Conservation (phyloP, 2,329 filamentous ascomycete species). For the Botrytis pseudocinerea region DNA sequence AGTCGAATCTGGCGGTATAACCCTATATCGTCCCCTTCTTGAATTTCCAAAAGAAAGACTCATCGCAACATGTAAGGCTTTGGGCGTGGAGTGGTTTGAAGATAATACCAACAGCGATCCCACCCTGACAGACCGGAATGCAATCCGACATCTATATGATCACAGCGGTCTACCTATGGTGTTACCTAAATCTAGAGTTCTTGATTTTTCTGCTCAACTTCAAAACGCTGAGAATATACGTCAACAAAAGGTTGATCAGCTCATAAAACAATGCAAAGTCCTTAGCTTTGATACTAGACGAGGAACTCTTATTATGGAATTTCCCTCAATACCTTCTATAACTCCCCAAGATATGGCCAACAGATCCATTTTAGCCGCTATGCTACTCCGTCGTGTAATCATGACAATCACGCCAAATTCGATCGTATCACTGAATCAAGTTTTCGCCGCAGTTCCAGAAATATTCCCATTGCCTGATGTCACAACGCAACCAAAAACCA, state of each 20-base stretch:
- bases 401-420: slow-evolving; percentile 51
- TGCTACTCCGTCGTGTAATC: slow-evolving; percentile 50
- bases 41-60: slow-evolving; percentile 70
- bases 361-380: slow-evolving; percentile 42
- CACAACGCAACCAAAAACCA: neutral
- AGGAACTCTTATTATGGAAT: slow-evolving; percentile 40
- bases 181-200: slow-evolving; percentile 63
- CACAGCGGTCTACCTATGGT: slow-evolving; percentile 65
- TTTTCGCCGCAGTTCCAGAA: slow-evolving; percentile 38
- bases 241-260: slow-evolving; percentile 50
- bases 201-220: slow-evolving; percentile 59
- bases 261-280: slow-evolving; percentile 53
- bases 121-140: slow-evolving; percentile 77
- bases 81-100: slow-evolving; percentile 73
- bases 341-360: neutral
- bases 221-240: slow-evolving; percentile 48
- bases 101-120: slow-evolving; percentile 80
- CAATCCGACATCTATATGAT: slow-evolving; percentile 67
- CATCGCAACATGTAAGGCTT: slow-evolving; percentile 71
- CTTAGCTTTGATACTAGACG: slow-evolving; percentile 37
- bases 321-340: slow-evolving; percentile 17
- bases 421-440: slow-evolving; percentile 47
- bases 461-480: neutral
- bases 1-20: slow-evolving; percentile 63
- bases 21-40: slow-evolving; percentile 68